phyloP scores from a whole-genome alignment of 1,139 yeast species.

The Scheffersomyces stambukii region DNA sequence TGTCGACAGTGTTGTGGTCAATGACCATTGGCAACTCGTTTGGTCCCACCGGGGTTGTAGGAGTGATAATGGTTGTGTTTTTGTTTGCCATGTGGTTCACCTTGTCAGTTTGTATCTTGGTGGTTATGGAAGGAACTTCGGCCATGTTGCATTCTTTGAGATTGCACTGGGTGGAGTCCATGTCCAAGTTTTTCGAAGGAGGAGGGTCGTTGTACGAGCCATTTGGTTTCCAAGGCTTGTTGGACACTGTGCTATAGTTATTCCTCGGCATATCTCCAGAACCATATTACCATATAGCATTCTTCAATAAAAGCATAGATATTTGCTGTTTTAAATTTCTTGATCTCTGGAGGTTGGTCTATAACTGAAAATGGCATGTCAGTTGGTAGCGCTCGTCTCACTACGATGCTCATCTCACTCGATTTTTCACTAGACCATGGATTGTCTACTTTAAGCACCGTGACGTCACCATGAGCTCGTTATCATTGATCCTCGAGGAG shows the following conservation, averaged over 20 bases:
- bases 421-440: too few species aligned
- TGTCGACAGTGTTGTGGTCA: constrained; percentile 70
- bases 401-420: too few species aligned
- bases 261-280: too few species aligned
- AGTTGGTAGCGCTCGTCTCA: too few species aligned
- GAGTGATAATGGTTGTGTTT: constrained; percentile 50
- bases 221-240: constrained; percentile 48
- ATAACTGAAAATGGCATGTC: too few species aligned
- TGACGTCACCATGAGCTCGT: too few species aligned
- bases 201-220: constrained; percentile 73
- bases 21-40: constrained; percentile 68
- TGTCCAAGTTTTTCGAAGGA: constrained; percentile 83
- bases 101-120: constrained; percentile 68
- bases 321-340: too few species aligned
- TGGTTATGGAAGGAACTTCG: constrained; percentile 82
- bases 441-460: too few species aligned
- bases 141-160: constrained; percentile 84
- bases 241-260: constrained; percentile 25
- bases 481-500: constrained; percentile 24
- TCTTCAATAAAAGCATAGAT: too few species aligned
- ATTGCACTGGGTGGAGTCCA: constrained; percentile 84
- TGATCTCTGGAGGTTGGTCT: too few species aligned
- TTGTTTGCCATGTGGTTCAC: constrained; percentile 79
- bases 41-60: constrained; percentile 46
- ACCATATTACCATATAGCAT: too few species aligned